Conservation (phyloP, 352 stramenopile genomes). For the Phytophthora kernoviae region DNA sequence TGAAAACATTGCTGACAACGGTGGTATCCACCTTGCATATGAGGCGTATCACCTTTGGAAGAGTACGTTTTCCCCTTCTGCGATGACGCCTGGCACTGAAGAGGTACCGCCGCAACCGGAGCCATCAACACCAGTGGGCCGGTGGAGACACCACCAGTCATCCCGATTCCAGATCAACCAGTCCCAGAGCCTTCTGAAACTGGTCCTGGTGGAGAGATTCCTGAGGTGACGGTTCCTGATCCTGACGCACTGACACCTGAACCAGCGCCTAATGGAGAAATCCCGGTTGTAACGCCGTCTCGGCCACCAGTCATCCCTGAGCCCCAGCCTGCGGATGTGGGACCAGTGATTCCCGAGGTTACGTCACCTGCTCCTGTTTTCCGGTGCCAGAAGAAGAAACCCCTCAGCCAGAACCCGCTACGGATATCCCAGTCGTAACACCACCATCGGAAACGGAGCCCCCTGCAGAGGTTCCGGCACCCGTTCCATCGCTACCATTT, state of each 20-base stretch:
- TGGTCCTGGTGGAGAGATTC: slow-evolving; percentile 14
- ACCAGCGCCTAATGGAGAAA: slow-evolving; percentile 9
- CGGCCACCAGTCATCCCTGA: slow-evolving; percentile 6
- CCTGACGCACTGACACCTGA: slow-evolving; percentile 8
- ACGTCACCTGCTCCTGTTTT: neutral
- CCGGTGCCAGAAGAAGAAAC: neutral
- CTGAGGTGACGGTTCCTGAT: slow-evolving; percentile 6
- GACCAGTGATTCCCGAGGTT: neutral
- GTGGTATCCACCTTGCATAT: slow-evolving; percentile 83
- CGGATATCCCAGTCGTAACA: neutral
- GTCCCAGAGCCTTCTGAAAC: slow-evolving; percentile 7
- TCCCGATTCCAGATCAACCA: slow-evolving; percentile 7
- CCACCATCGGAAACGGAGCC: neutral
- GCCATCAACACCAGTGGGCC: neutral
- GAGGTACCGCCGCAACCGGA: neutral
- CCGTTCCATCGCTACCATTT: too few relatives aligned
- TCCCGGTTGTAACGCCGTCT: slow-evolving; percentile 4
- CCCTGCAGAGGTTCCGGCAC: neutral
- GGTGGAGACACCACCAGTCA: slow-evolving; percentile 3
- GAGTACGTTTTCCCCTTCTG: slow-evolving; percentile 21
- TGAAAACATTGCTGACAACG: slow-evolving; percentile 94
- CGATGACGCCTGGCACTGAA: slow-evolving; percentile 5
- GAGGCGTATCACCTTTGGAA: slow-evolving; percentile 80
- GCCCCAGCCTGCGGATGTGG: neutral
- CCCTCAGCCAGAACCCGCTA: neutral